A percentile compares a stretch with the other conserved stretches of the same genome.
These are phyloP conservation scores for Inga laurina DNA, from an alignment of 306 rosid genomes.

Conservation along the genomic window DNA sequence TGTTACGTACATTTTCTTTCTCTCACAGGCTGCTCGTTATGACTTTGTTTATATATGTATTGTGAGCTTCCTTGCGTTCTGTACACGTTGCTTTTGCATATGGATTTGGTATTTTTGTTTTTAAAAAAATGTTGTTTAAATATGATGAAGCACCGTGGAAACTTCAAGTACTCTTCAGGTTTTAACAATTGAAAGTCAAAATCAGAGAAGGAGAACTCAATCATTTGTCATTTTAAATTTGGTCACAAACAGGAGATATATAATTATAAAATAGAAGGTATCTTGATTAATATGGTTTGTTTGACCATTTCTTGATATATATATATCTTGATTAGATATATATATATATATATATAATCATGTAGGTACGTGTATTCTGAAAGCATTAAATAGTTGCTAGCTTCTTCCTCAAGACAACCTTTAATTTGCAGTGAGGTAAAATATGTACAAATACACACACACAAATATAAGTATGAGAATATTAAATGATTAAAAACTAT, in stretches of 20 bases:
- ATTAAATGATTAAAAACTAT: no score
- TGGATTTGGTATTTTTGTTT: no score
- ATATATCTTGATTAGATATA: no score
- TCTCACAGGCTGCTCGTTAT: background rate
- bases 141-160: background rate
- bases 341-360: no score
- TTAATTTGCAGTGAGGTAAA: no score
- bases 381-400: no score
- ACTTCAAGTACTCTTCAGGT: background rate
- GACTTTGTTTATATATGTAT: background rate
- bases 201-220: background rate
- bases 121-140: background rate
- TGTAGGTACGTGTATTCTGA: no score
- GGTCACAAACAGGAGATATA: background rate
- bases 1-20: background rate
- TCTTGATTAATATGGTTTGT: background rate
- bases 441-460: no score
- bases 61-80: background rate
- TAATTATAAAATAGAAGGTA: background rate
- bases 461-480: no score
- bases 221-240: background rate
- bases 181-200: background rate
- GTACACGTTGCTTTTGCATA: no score
- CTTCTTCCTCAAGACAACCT: no score
- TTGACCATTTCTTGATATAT: background rate